Percentiles rank a stretch among this genome's conserved stretches.
Evolutionary conservation across 208 protist species (phyloP).

Genomic region (Wallacemonas sp.): DNA sequence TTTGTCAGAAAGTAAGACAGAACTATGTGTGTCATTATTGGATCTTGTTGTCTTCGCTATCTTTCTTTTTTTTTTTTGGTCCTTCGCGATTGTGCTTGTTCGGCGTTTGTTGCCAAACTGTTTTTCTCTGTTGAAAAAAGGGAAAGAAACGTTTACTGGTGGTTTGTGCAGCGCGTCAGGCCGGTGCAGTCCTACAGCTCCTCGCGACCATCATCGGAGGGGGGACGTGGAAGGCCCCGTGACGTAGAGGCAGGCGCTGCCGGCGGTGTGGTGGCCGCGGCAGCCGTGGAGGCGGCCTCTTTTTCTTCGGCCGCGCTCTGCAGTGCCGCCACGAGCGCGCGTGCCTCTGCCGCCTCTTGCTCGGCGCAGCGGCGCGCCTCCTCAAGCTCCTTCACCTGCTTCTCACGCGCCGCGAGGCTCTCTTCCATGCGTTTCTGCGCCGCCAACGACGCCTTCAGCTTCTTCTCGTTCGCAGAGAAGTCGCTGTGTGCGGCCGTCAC

Average conservation of each 20-base stretch:
- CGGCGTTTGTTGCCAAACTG: neutral
- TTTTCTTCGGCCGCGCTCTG: neutral
- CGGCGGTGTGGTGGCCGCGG: neutral
- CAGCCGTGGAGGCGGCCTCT: neutral
- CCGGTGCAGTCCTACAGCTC: neutral
- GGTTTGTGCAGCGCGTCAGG: neutral
- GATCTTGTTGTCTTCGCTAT: neutral
- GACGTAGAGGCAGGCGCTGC: neutral
- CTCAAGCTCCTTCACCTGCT: neutral
- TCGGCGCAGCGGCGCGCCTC: neutral
- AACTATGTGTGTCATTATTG: neutral
- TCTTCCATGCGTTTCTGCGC: neutral
- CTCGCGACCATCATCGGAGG: neutral
- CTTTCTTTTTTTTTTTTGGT: slow-evolving; percentile 12
- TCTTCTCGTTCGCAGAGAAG: neutral
- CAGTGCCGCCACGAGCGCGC: neutral
- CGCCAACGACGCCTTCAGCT: slow-evolving; percentile 3
- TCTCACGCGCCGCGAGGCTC: neutral
- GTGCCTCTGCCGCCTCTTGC: slow-evolving; percentile 4
- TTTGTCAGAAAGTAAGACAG: too few species aligned
- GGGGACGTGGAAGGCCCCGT: neutral
- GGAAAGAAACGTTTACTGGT: slow-evolving; percentile 3
- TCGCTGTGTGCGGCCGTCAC: neutral
- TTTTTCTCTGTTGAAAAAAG: slow-evolving; percentile 8
- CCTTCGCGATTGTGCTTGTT: neutral